Base-by-base conservation (phyloP, 1,284 basidiomycete species). In the Lentinus polychrous region DNA sequence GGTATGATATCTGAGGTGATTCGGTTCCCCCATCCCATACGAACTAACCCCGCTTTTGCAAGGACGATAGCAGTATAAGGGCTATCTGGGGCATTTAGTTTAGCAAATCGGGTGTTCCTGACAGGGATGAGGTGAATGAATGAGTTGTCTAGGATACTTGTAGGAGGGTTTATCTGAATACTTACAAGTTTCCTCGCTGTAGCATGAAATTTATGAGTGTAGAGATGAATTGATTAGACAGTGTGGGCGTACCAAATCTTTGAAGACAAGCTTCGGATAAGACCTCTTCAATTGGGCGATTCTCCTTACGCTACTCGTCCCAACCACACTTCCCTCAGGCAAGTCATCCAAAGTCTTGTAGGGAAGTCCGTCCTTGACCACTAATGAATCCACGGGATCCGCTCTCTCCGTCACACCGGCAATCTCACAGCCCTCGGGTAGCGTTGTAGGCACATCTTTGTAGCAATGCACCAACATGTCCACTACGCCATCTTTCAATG, bases 381-480 rank as follows among this genome's bases (percentile, higher is more conserved):
- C 89, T 46, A 99, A 66, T 23, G 86, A 87, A 62, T 99, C 96
- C 46, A 88, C 78, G 0, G 91, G 91, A 65, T 96, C 86, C 65
- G 94, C 95, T 46, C 96, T 72, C 65, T 94, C 81, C 52, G 92
- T 64, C 52, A 98, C 84, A 4, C 89, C 93, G 7, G 82, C 92
- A 43, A 99, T 78, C 61, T 86, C 79, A 63, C 91, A 94, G 1
- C 91, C 91, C 0, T 81, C 78, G 0, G 93, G 93, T 23, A 98
- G 69, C 2, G 73, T 72, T 2, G 95, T 99, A 8, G 95, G 95
- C 17, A 98, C 81, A 65, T 99, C 96, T 68, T 99, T 99, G 58
- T 93, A 74, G 48, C 81, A 86, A 69, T 99, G 96, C 17, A 99
- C 86, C 58, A 99, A 83, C 72, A 97, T 84, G 65, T 99, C 96